Evolutionary conservation across 2,329 filamentous ascomycete genomes (phyloP).

Genomic region (Pestalotiopsis fici): DNA sequence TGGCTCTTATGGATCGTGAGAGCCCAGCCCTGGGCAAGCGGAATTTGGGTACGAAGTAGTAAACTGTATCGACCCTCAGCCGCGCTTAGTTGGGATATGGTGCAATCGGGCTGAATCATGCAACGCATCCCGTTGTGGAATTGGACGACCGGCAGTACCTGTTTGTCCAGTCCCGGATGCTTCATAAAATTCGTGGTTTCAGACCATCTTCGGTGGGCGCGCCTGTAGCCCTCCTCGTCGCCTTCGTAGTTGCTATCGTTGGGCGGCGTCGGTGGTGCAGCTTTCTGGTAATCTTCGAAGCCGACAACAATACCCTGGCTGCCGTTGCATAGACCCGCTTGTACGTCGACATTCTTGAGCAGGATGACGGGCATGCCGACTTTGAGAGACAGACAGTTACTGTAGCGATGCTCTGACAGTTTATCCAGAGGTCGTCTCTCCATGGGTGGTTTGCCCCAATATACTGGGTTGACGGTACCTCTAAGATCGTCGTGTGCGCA

Average conservation of each 20-base stretch:
- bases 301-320: constrained; percentile 45
- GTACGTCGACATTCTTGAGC: constrained; percentile 47
- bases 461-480: constrained; percentile 20
- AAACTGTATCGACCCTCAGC: constrained; percentile 44
- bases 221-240: constrained; percentile 30
- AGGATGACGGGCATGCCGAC: constrained; percentile 53
- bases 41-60: constrained; percentile 59
- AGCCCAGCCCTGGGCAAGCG: constrained; percentile 61
- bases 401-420: constrained; percentile 48
- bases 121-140: constrained; percentile 48
- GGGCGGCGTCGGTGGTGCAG: constrained; percentile 22
- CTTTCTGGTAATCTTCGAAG: constrained; percentile 35
- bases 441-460: constrained; percentile 17
- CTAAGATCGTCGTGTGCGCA: constrained; percentile 33
- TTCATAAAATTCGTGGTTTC: constrained; percentile 40
- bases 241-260: constrained; percentile 17
- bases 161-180: constrained; percentile 22
- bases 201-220: constrained; percentile 31
- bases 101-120: constrained; percentile 53
- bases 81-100: constrained; percentile 43
- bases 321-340: constrained; percentile 44
- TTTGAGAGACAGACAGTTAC: constrained; percentile 45
- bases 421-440: constrained; percentile 24
- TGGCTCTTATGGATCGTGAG: constrained; percentile 65
- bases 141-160: constrained; percentile 50